Conservation (phyloP, 2,329 filamentous ascomycete genomes). For the Alternaria postmessia region DNA sequence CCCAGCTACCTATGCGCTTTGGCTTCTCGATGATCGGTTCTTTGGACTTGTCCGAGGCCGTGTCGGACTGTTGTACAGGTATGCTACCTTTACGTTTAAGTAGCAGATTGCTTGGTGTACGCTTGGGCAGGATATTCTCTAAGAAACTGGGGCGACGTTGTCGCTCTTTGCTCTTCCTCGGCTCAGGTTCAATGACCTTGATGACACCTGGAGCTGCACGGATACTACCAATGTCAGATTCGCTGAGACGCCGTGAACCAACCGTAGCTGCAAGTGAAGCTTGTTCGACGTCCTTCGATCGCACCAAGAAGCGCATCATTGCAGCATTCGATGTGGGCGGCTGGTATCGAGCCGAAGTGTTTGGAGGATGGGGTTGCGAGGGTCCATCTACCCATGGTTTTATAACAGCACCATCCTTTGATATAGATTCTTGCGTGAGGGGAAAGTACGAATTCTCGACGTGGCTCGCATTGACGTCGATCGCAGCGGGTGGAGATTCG, state of each 20-base stretch:
- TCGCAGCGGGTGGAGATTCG: slow-evolving; percentile 48
- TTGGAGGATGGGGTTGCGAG: slow-evolving; percentile 37
- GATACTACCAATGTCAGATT: slow-evolving; percentile 70
- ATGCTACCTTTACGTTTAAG: slow-evolving; percentile 60
- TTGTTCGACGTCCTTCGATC: slow-evolving; percentile 61
- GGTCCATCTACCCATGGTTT: slow-evolving; percentile 61
- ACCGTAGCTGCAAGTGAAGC: slow-evolving; percentile 71
- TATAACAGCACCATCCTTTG: slow-evolving; percentile 33
- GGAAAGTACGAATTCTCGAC: slow-evolving; percentile 45
- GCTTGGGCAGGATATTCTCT: slow-evolving; percentile 53
- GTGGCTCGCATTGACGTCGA: slow-evolving; percentile 38
- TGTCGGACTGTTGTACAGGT: slow-evolving; percentile 39
- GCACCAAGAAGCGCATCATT: slow-evolving; percentile 61
- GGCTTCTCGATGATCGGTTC: slow-evolving; percentile 46
- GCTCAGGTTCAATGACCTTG: slow-evolving; percentile 64
- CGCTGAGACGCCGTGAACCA: slow-evolving; percentile 71
- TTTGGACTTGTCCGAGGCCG: slow-evolving; percentile 37
- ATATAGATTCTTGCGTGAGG: slow-evolving; percentile 27
- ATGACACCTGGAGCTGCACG: slow-evolving; percentile 66
- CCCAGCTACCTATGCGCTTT: slow-evolving; percentile 53
- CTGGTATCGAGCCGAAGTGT: slow-evolving; percentile 52
- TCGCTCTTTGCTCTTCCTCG: slow-evolving; percentile 48
- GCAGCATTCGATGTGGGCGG: slow-evolving; percentile 63
- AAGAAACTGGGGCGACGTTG: slow-evolving; percentile 64
- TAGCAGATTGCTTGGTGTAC: slow-evolving; percentile 52